Evolutionary conservation across 2,329 filamentous ascomycete genomes (phyloP), one percentile per base, ranked within the genome.

Genomic region (Bipolaris gigantea): DNA sequence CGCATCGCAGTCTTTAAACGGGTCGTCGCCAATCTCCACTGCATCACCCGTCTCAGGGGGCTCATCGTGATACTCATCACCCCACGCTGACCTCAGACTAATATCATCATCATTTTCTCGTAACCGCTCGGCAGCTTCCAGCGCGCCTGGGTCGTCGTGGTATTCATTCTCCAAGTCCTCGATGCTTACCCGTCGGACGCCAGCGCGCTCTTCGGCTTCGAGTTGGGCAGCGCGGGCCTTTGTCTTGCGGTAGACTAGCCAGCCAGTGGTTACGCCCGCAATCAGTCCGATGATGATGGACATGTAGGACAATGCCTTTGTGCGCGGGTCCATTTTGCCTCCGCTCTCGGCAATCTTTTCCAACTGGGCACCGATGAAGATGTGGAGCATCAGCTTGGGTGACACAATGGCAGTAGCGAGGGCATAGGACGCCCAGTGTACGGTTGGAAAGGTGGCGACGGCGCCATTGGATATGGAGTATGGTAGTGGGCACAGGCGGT

Each of bases 381-480:
- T 85, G 71, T 96, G 90, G 46, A 99, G 86, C 55, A 97, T 80
- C 16, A 99, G 80, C 70, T 97, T 99, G 6, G 94, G 94, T 13
- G 83, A 85, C 10, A 92, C 87, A 15, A 93, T 78, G 2, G 90
- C 87, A 0, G 93, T 97, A 5, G 94, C 93, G 41, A 92, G 73
- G 30, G 87, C 87, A 76, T 95, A 97, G 42, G 84, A 84, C 56
- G 82, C 73, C 36, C 89, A 89, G 21, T 87, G 83, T 32, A 99
- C 90, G 30, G 89, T 96, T 2, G 92, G 92, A 57, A 99, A 92
- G 1, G 94, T 97, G 27, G 91, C 91, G 50, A 99, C 85, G 56
- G 96, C 96, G 46, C 92, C 94, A 71, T 99, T 99, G 70, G 89
- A 92, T 63, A 97, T 79, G 48, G 89, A 94, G 73, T 96, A 99